Conservation (phyloP, 2,329 filamentous ascomycete genomes). For the Cladosporium colombiae region DNA sequence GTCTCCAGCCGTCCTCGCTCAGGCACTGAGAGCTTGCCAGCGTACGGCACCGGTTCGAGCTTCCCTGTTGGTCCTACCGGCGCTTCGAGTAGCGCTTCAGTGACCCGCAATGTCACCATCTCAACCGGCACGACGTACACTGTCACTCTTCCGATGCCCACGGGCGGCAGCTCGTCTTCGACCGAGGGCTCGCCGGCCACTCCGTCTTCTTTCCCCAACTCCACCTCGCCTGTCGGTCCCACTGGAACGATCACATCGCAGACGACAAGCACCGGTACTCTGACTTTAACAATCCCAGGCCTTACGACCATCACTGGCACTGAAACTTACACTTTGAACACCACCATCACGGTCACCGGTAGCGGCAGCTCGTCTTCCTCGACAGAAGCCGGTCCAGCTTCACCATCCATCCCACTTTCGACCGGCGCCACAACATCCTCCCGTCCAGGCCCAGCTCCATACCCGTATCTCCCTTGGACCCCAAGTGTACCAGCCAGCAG, state of each 20-base stretch:
- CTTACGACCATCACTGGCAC: slow-evolving; percentile 7
- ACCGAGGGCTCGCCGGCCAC: slow-evolving; percentile 18
- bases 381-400: slow-evolving; percentile 12
- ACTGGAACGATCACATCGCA: slow-evolving; percentile 7
- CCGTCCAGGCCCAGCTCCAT: slow-evolving; percentile 44
- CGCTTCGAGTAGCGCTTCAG: neutral
- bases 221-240: slow-evolving; percentile 1
- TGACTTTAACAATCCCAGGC: slow-evolving; percentile 1
- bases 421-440: slow-evolving; percentile 39
- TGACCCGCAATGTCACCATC: slow-evolving; percentile 1
- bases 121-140: slow-evolving; percentile 12
- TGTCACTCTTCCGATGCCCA: slow-evolving; percentile 1
- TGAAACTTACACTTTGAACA: slow-evolving; percentile 25
- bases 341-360: slow-evolving; percentile 28
- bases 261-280: slow-evolving; percentile 26
- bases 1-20: slow-evolving; percentile 7
- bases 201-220: slow-evolving; percentile 1
- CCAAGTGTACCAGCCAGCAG: neutral
- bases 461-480: slow-evolving; percentile 32
- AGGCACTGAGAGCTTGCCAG: neutral
- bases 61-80: slow-evolving; percentile 2
- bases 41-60: slow-evolving; percentile 10
- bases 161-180: slow-evolving; percentile 14
- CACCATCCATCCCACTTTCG: slow-evolving; percentile 28
- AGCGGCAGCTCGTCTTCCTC: slow-evolving; percentile 11